Evolutionary conservation across 2,329 filamentous ascomycete species (phyloP).

Genomic region (Sporothrix protearum): DNA sequence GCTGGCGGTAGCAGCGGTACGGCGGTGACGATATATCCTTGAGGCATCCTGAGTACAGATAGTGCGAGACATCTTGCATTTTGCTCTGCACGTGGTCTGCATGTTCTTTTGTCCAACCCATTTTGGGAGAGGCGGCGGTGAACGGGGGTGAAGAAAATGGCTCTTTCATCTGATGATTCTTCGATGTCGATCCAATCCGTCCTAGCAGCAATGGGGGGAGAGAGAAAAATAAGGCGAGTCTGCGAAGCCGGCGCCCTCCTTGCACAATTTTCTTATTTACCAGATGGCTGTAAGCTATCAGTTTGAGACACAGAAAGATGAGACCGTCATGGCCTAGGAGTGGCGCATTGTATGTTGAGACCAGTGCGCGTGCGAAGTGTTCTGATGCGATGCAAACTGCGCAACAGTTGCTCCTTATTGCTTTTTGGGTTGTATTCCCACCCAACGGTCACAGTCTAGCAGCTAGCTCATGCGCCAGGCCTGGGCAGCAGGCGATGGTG

Average conservation of each 20-base stretch:
- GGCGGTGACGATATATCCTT: slow-evolving; percentile 6
- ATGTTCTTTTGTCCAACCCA: background rate
- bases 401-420: background rate
- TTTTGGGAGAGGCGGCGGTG: background rate
- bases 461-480: background rate
- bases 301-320: background rate
- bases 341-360: background rate
- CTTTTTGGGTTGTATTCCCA: background rate
- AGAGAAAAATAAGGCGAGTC: background rate
- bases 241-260: too few species aligned
- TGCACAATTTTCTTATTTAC: background rate
- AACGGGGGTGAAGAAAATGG: background rate
- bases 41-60: background rate
- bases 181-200: background rate
- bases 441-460: slow-evolving; percentile 7
- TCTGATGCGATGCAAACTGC: background rate
- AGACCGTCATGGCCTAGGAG: background rate
- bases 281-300: background rate
- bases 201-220: background rate
- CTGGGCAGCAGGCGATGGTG: slow-evolving; percentile 12
- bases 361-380: background rate
- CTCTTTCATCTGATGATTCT: background rate
- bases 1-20: slow-evolving; percentile 22
- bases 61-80: background rate
- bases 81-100: background rate